Base-by-base conservation (phyloP, 306 rosid genomes). In the Rosa rugosa region DNA sequence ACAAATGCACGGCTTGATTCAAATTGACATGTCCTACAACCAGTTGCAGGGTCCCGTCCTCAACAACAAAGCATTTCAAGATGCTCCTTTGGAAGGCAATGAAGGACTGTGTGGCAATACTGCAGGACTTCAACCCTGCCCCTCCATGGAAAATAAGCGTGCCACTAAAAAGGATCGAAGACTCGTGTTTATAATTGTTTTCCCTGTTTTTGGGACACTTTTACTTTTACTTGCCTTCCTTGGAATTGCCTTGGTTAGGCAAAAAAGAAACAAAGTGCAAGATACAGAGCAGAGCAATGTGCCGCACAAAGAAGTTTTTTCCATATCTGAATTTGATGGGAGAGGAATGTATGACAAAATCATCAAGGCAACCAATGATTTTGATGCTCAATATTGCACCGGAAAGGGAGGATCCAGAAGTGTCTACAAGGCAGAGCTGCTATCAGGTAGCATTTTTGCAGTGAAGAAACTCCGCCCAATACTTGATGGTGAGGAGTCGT, bases 21-120 rank as follows among this genome's bases (percentile, higher is more conserved):
- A 1, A 2, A 7, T 79, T 3, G 72, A 79, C 38, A 6, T 71
- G 0, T 79, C 82, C 41, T 38, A 71, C 72, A 79, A 79, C 18
- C 44, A 79, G 22, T 34, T 79, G 40, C 8, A 13, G 27, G 81
- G 80, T 42, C 76, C 84, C 0, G 0, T 75, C 34, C 80, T 80
- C 0, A 34, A 42, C 16, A 45, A 14, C 71, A 75, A 0, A 14
- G 69, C 75, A 23, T 46, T 77, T 68, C 71, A 51, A 47, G 13
- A 47, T 47, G 53, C 53, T 47, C 17, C 53, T 13, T 11, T 47
- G 5, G 17, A 47, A 47, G 53, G 53, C 53, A 47, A 47, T 47
- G 17, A 47, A 47, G 53, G 53, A 47, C 1, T 47, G 17, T 47
- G 53, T 47, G 53, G 53, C 17, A 47, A 47, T 47, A 11, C 3